These are phyloP conservation scores for Candida multigemmis DNA, from an alignment of 805 yeast species.

Conservation along the genomic window DNA sequence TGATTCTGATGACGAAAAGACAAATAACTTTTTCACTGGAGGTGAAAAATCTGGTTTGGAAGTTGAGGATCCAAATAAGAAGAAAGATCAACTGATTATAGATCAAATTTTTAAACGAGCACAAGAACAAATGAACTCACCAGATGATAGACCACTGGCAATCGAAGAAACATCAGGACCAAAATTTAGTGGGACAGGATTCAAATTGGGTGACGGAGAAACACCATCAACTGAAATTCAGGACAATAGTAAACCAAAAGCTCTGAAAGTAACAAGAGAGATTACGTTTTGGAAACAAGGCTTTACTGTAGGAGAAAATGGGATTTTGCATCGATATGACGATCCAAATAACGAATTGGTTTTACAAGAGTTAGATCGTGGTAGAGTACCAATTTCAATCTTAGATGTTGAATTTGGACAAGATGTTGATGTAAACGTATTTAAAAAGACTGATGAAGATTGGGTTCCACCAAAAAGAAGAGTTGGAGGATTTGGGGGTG, in stretches of 20 bases:
- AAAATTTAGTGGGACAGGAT: constrained; percentile 42
- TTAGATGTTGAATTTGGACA: constrained; percentile 83
- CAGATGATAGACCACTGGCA: constrained; percentile 27
- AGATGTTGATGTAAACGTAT: constrained; percentile 87
- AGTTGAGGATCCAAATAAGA: constrained; percentile 62
- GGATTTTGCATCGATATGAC: constrained; percentile 76
- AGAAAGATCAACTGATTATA: constrained; percentile 36
- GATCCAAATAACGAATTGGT: constrained; percentile 83
- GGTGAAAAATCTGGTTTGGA: constrained; percentile 73
- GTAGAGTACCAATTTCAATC: constrained; percentile 82
- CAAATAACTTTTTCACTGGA: constrained; percentile 51
- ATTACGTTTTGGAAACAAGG: constrained; percentile 97
- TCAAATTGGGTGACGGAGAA: constrained; percentile 41
- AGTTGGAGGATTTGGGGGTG: constrained; percentile 65
- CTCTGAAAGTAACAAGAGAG: constrained; percentile 56
- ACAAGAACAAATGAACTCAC: constrained; percentile 33
- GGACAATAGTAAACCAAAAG: constrained; percentile 24
- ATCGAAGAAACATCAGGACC: constrained; percentile 11
- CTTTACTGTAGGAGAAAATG: constrained; percentile 91
- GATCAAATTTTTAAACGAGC: constrained; percentile 65
- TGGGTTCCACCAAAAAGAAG: constrained; percentile 58
- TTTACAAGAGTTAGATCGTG: constrained; percentile 72
- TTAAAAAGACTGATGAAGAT: constrained; percentile 72
- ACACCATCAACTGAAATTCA: constrained; percentile 24
- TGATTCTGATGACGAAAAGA: constrained; percentile 47